Conservation (phyloP, 257 asterid genomes). For the Capsicum chinense region DNA sequence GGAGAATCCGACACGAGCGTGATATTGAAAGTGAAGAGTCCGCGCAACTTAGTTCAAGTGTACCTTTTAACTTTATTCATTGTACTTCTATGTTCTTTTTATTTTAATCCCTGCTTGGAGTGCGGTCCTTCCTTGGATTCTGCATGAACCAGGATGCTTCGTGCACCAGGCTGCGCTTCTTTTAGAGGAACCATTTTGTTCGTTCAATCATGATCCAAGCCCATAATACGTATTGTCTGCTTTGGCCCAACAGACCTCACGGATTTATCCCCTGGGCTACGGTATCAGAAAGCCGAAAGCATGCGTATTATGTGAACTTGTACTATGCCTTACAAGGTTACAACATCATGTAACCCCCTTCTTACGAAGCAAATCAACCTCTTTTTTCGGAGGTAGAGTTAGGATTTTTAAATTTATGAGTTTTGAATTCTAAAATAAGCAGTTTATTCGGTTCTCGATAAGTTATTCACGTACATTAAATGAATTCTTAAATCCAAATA, state of each 20-base stretch:
- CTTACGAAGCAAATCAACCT: neutral
- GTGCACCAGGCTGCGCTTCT: neutral
- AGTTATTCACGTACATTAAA: neutral
- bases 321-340: neutral
- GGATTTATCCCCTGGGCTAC: neutral
- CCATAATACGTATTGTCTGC: neutral
- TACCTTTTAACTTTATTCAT: conserved; percentile 22
- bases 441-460: neutral
- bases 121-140: neutral
- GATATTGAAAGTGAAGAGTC: too few relatives aligned
- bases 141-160: neutral
- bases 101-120: neutral
- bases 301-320: neutral
- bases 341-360: neutral
- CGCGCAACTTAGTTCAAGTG: too few relatives aligned
- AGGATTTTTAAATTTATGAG: neutral
- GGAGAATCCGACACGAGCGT: too few relatives aligned
- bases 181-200: neutral
- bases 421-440: neutral
- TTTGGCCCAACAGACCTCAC: neutral
- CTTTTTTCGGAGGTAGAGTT: neutral
- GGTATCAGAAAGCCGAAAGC: neutral
- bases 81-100: neutral
- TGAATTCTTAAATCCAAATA: neutral
- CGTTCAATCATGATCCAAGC: neutral